phyloP scores from a whole-genome alignment of 83 land plant species.

The Thuja plicata region DNA sequence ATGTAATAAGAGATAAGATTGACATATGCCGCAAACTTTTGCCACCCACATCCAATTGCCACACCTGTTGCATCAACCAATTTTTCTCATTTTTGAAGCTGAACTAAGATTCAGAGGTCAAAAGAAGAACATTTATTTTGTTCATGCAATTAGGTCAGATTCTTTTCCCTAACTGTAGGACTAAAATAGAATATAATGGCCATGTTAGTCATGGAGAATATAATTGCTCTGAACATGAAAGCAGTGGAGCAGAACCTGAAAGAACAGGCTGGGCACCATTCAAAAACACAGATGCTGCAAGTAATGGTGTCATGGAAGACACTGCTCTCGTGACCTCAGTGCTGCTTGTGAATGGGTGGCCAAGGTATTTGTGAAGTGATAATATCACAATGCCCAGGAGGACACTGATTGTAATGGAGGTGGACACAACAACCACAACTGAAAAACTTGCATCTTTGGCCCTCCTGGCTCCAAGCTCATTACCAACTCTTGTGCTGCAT shows the following conservation, averaged over 20 bases:
- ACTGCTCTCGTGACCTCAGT: constrained; percentile 36
- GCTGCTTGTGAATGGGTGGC: constrained; percentile 39
- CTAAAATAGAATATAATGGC: no score
- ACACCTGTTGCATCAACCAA: constrained; percentile 26
- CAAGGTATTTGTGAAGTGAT: constrained; percentile 18
- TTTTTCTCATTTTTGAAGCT: neutral
- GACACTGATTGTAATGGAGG: constrained; percentile 27
- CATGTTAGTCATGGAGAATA: no score
- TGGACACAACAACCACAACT: constrained; percentile 36
- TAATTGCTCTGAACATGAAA: neutral
- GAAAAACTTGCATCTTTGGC: constrained; percentile 44
- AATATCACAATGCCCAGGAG: constrained; percentile 24
- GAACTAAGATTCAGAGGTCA: no score
- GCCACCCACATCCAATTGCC: constrained; percentile 63
- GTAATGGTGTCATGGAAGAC: constrained; percentile 35
- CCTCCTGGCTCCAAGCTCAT: constrained; percentile 47
- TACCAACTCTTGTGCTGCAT: constrained; percentile 44
- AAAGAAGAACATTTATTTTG: neutral
- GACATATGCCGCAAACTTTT: constrained; percentile 46
- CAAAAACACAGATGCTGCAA: constrained; percentile 39
- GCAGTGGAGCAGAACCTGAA: neutral
- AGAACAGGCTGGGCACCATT: constrained; percentile 57
- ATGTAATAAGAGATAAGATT: constrained; percentile 44
- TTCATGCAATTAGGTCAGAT: neutral
- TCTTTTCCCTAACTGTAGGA: no score